Conservation (phyloP, 2,329 filamentous ascomycete genomes). For the Teratosphaeria nubilosa region DNA sequence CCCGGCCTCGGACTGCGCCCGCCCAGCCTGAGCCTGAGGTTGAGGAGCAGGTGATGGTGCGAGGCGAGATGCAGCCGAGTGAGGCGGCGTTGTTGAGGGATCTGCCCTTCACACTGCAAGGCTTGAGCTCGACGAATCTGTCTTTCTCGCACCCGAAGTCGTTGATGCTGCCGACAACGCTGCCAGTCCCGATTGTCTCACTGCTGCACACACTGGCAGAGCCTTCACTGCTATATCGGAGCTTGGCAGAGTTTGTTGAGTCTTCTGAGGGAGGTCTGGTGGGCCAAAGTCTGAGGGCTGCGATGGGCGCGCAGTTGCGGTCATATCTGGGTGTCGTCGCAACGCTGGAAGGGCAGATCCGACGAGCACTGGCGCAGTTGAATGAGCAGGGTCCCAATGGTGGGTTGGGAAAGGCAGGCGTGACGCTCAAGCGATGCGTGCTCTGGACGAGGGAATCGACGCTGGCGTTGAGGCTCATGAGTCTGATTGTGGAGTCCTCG, state of each 20-base stretch:
- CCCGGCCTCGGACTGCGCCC: not conserved
- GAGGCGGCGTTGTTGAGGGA: constrained; percentile 49
- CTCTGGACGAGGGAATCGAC: constrained; percentile 97
- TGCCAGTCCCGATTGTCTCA: constrained; percentile 77
- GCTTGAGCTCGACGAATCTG: constrained; percentile 76
- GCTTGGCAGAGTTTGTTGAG: constrained; percentile 71
- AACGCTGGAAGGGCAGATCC: constrained; percentile 84
- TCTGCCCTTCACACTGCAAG: constrained; percentile 85
- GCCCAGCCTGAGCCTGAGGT: not conserved
- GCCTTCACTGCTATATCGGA: constrained; percentile 81
- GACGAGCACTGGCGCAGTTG: constrained; percentile 66
- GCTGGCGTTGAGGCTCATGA: constrained; percentile 88
- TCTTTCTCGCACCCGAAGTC: constrained; percentile 60
- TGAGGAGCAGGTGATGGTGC: constrained; percentile 1
- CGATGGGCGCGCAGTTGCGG: constrained; percentile 72
- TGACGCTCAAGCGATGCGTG: constrained; percentile 89
- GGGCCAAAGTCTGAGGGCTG: constrained; percentile 81
- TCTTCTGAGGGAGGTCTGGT: constrained; percentile 74
- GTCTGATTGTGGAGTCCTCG: constrained; percentile 84
- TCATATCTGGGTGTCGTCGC: constrained; percentile 87
- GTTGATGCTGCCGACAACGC: constrained; percentile 64
- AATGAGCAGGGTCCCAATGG: constrained; percentile 56
- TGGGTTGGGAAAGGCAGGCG: constrained; percentile 73
- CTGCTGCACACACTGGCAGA: constrained; percentile 84
- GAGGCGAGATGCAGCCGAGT: constrained; percentile 13